Percentiles rank a stretch among this genome's conserved stretches.
These are phyloP conservation scores for Choiromyces venosus DNA, from an alignment of 495 filamentous ascomycete genomes.

Conservation along the genomic window DNA sequence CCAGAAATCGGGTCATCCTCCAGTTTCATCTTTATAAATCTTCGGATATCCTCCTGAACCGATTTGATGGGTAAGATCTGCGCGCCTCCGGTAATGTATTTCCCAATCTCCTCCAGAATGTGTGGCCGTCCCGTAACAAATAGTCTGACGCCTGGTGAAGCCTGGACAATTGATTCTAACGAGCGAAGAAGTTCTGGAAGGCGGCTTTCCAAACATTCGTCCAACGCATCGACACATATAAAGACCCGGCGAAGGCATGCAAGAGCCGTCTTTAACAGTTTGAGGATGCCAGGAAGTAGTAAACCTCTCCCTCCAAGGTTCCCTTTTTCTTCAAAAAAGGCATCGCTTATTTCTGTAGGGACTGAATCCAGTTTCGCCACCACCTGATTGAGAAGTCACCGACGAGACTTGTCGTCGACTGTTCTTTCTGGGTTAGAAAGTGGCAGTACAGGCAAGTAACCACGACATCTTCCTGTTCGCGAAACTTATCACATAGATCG, in stretches of 20 bases:
- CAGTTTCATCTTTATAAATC: not conserved
- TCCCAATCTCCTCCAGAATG: not conserved
- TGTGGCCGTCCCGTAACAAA: not conserved
- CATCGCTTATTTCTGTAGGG: not conserved
- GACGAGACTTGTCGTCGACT: not conserved
- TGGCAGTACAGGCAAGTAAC: not conserved
- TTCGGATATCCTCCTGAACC: not conserved
- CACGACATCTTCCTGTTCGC: not conserved
- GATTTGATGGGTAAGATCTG: not conserved
- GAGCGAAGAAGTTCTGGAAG: not conserved
- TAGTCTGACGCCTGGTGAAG: not conserved
- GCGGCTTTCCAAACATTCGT: not conserved
- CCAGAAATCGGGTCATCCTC: not conserved
- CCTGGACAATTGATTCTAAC: not conserved
- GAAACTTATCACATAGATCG: not conserved
- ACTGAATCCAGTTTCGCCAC: not conserved
- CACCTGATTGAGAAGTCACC: not conserved
- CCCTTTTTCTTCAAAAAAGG: not conserved
- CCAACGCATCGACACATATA: not conserved
- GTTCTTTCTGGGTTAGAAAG: not conserved
- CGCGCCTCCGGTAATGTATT: not conserved
- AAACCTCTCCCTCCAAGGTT: not conserved
- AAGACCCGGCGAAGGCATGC: not conserved
- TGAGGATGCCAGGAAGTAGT: not conserved
- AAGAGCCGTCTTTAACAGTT: not conserved